phyloP scores from a whole-genome alignment of 2,329 filamentous ascomycete species.

The Penicillium olsonii region DNA sequence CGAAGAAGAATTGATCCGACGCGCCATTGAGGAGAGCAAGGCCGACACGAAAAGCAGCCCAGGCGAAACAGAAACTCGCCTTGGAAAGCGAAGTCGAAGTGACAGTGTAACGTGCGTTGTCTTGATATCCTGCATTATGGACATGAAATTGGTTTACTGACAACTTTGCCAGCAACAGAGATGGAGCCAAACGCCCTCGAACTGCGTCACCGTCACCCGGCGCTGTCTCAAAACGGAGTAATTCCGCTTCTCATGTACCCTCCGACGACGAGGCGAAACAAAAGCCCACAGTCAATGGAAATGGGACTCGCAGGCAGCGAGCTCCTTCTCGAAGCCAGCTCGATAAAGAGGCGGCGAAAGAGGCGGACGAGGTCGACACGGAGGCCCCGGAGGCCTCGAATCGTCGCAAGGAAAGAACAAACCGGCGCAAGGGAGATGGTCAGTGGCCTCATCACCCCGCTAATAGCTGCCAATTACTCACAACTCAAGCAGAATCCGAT shows the following conservation, averaged over 20 bases:
- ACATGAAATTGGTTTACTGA: constrained; percentile 22
- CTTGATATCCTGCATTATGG: constrained; percentile 18
- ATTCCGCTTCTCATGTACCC: constrained; percentile 38
- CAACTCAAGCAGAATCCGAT: constrained; percentile 64
- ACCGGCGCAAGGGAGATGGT: constrained; percentile 81
- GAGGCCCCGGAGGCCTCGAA: constrained; percentile 73
- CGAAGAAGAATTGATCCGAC: constrained; percentile 84
- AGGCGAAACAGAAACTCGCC: constrained; percentile 60
- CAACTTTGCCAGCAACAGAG: constrained; percentile 61
- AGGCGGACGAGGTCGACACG: constrained; percentile 66
- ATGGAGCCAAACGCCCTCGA: constrained; percentile 76
- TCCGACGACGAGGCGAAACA: constrained; percentile 69
- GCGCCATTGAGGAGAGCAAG: constrained; percentile 94
- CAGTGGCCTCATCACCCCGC: constrained; percentile 24
- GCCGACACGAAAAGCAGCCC: constrained; percentile 64
- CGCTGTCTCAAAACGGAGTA: constrained; percentile 54
- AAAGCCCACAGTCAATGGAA: constrained; percentile 32
- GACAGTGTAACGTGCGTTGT: constrained; percentile 90
- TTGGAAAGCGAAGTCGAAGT: constrained; percentile 81
- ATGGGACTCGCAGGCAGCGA: constrained; percentile 60
- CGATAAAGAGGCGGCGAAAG: constrained; percentile 49
- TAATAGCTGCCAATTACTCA: constrained; percentile 22
- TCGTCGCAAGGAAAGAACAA: constrained; percentile 79
- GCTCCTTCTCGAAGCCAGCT: constrained; percentile 56
- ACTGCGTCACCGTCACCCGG: constrained; percentile 75